A percentile compares a stretch with the other conserved stretches of the same genome.
phyloP scores from a whole-genome alignment of 495 filamentous ascomycete species.

The Annulohypoxylon nitens region DNA sequence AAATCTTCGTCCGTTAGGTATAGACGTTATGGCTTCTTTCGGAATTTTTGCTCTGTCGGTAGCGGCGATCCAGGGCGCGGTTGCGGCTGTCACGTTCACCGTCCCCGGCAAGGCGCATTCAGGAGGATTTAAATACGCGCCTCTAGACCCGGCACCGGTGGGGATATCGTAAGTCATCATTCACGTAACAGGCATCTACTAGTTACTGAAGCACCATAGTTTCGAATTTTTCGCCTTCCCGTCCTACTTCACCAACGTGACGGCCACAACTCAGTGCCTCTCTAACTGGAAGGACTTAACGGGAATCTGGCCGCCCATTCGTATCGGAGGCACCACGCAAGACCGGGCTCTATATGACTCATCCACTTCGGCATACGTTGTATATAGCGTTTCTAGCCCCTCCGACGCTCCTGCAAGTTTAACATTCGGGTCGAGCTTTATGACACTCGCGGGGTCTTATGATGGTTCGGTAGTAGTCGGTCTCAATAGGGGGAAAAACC shows the following conservation, averaged over 20 bases:
- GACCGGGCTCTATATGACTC: constrained; percentile 69
- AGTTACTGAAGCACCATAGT: constrained; percentile 38
- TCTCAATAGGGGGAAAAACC: constrained; percentile 68
- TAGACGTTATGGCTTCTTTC: constrained; percentile 32
- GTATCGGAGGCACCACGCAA: constrained; percentile 72
- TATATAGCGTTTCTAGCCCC: constrained; percentile 67
- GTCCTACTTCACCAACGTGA: constrained; percentile 68
- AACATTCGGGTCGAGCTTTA: constrained; percentile 69
- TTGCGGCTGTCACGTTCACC: constrained; percentile 51
- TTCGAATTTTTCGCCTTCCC: constrained; percentile 74
- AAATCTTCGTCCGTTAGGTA: constrained; percentile 4
- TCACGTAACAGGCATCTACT: neutral
- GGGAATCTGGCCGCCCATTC: constrained; percentile 68
- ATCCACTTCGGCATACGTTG: constrained; percentile 62
- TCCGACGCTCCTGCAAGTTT: constrained; percentile 66
- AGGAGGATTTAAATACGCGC: constrained; percentile 51
- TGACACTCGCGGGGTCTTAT: constrained; percentile 66
- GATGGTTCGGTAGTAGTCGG: constrained; percentile 67
- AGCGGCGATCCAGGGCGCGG: constrained; percentile 26
- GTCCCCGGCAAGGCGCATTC: constrained; percentile 51
- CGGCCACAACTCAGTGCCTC: constrained; percentile 66
- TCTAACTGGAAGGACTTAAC: constrained; percentile 67
- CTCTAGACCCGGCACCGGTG: constrained; percentile 63
- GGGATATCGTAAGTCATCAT: constrained; percentile 63
- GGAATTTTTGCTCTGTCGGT: constrained; percentile 21